Conservation (phyloP, 345 rosid species). For the Lepidium sativum region DNA sequence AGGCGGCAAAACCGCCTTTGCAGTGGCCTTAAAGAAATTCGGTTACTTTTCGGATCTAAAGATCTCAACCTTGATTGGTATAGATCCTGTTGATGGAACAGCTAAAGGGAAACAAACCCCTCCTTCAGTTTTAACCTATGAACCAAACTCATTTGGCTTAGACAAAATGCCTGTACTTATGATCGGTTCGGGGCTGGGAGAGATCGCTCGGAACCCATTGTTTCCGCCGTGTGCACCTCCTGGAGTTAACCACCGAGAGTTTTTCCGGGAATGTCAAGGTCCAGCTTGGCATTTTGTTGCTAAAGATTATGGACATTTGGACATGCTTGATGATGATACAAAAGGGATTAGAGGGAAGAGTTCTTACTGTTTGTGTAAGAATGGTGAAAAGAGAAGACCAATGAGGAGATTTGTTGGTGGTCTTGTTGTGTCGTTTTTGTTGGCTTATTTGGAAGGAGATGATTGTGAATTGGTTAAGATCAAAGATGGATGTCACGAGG, state of each 20-base stretch:
- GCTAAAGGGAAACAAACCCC: slow-evolving; percentile 60
- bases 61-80: slow-evolving; percentile 58
- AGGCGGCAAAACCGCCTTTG: slow-evolving; percentile 84
- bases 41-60: slow-evolving; percentile 30
- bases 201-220: slow-evolving; percentile 33
- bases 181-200: slow-evolving; percentile 74
- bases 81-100: slow-evolving; percentile 85
- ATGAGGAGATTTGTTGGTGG: slow-evolving; percentile 82
- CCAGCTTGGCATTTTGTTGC: slow-evolving; percentile 73
- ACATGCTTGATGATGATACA: slow-evolving; percentile 78
- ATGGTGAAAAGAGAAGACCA: slow-evolving; percentile 61
- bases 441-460: slow-evolving; percentile 52
- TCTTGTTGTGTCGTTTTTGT: slow-evolving; percentile 52
- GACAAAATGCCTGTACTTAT: slow-evolving; percentile 45
- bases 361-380: slow-evolving; percentile 60
- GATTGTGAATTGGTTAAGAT: slow-evolving; percentile 38
- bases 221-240: slow-evolving; percentile 75
- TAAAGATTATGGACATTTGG: slow-evolving; percentile 68
- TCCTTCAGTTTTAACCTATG: slow-evolving; percentile 60
- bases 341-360: slow-evolving; percentile 49
- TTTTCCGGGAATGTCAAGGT: slow-evolving; percentile 50
- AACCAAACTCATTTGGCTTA: slow-evolving; percentile 59
- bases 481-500: slow-evolving; percentile 34
- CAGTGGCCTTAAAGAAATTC: slow-evolving; percentile 41
- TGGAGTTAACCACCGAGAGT: slow-evolving; percentile 67